Evolutionary conservation across 2,329 filamentous ascomycete genomes (phyloP).

Genomic region (Juglanconis sp.): DNA sequence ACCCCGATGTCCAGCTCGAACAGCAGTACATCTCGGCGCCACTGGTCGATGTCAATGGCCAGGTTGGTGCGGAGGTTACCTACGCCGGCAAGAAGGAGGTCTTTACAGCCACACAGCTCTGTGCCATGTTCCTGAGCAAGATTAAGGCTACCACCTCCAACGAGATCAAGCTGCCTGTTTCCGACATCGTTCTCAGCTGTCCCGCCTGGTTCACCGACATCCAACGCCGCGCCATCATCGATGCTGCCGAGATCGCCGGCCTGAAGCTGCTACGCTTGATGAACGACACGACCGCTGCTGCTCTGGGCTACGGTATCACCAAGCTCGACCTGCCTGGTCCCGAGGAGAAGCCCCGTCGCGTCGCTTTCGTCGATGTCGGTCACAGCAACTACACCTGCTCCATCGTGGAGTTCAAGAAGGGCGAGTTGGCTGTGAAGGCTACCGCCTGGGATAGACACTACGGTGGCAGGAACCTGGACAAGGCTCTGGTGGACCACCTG

Average conservation of each 20-base stretch:
- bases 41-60: constrained; percentile 86
- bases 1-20: constrained; percentile 91
- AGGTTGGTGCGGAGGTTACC: constrained; percentile 89
- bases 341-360: constrained; percentile 88
- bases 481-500: constrained; percentile 90
- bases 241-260: constrained; percentile 89
- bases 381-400: constrained; percentile 95
- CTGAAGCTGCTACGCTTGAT: constrained; percentile 90
- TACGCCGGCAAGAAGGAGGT: constrained; percentile 94
- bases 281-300: constrained; percentile 96
- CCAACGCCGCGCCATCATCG: constrained; percentile 84
- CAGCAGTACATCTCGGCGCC: constrained; percentile 84
- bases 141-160: constrained; percentile 82
- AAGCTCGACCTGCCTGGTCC: constrained; percentile 86
- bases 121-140: constrained; percentile 94
- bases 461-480: constrained; percentile 95
- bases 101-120: constrained; percentile 91
- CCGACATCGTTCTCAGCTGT: constrained; percentile 89
- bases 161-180: constrained; percentile 88
- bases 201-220: constrained; percentile 96
- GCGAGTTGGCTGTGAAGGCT: constrained; percentile 88
- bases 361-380: constrained; percentile 91
- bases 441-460: constrained; percentile 95
- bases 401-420: constrained; percentile 95
- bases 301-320: constrained; percentile 95